These are phyloP conservation scores for Ceratorhiza oryzae-sativae DNA, from an alignment of 1,284 basidiomycete species.

Conservation along the genomic window DNA sequence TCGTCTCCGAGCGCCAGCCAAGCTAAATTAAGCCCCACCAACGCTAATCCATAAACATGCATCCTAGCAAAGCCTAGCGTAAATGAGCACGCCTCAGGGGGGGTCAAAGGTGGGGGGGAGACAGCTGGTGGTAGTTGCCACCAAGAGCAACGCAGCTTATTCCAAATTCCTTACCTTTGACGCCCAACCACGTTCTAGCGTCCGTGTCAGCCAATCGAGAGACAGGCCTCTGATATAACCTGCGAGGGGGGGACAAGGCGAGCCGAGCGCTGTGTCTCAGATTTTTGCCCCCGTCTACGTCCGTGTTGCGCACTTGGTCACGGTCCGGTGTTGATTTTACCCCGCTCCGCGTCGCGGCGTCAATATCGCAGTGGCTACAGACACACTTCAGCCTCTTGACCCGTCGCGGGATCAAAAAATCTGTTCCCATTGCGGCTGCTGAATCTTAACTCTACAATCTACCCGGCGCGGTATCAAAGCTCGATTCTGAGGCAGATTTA, in stretches of 20 bases:
- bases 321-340: neutral
- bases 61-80: neutral
- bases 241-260: neutral
- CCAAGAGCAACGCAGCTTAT: no score
- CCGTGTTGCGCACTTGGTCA: neutral
- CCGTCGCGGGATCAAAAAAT: no score
- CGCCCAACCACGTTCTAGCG: constrained; percentile 2
- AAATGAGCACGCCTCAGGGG: no score
- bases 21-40: neutral
- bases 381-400: no score
- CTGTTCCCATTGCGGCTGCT: no score
- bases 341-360: no score
- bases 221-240: neutral
- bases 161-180: neutral
- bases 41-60: neutral
- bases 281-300: neutral
- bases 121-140: neutral
- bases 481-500: no score
- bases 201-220: neutral
- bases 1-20: neutral
- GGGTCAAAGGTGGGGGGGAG: no score
- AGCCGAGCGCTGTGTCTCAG: neutral
- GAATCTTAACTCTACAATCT: no score
- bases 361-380: no score
- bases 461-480: no score